Evolutionary conservation across 2,329 filamentous ascomycete genomes (phyloP).

Genomic region (Aspergillus texensis): DNA sequence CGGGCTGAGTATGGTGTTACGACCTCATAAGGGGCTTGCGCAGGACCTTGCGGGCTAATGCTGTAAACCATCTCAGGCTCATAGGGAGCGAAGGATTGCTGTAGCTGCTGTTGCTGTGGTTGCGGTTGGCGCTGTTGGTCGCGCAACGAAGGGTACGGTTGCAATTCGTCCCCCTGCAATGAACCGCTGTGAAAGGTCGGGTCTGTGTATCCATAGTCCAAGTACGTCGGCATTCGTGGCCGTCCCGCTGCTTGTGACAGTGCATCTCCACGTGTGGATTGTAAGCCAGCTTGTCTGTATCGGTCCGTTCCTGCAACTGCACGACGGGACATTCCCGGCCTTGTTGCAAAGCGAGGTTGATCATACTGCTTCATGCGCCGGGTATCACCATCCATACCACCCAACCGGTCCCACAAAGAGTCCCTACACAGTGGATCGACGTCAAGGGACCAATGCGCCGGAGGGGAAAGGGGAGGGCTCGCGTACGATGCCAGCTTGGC

Average conservation of each 20-base stretch:
- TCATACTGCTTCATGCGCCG: slow-evolving; percentile 75
- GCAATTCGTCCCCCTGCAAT: slow-evolving; percentile 56
- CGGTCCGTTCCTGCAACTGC: slow-evolving; percentile 51
- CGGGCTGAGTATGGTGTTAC: slow-evolving; percentile 74
- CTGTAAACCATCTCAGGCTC: slow-evolving; percentile 77
- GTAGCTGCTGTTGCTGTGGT: slow-evolving; percentile 58
- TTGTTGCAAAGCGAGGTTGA: slow-evolving; percentile 62
- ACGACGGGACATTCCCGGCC: slow-evolving; percentile 50
- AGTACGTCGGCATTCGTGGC: slow-evolving; percentile 41
- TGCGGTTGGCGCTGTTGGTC: slow-evolving; percentile 54
- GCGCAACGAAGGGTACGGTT: slow-evolving; percentile 67
- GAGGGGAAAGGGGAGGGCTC: slow-evolving; percentile 65
- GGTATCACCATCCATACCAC: slow-evolving; percentile 79
- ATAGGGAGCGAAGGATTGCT: slow-evolving; percentile 55
- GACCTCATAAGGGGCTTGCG: slow-evolving; percentile 70
- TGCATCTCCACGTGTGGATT: slow-evolving; percentile 38
- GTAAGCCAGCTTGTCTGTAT: slow-evolving; percentile 37
- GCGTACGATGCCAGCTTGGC: slow-evolving; percentile 68
- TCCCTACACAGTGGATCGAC: slow-evolving; percentile 61
- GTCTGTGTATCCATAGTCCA: slow-evolving; percentile 59
- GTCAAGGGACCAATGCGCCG: slow-evolving; percentile 60
- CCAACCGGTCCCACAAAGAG: slow-evolving; percentile 54
- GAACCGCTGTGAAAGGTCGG: slow-evolving; percentile 53
- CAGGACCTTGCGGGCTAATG: slow-evolving; percentile 65
- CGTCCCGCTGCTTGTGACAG: slow-evolving; percentile 40